These are phyloP conservation scores for Pouteria glomerata DNA, from an alignment of 148 eudicot genomes.

Conservation along the genomic window DNA sequence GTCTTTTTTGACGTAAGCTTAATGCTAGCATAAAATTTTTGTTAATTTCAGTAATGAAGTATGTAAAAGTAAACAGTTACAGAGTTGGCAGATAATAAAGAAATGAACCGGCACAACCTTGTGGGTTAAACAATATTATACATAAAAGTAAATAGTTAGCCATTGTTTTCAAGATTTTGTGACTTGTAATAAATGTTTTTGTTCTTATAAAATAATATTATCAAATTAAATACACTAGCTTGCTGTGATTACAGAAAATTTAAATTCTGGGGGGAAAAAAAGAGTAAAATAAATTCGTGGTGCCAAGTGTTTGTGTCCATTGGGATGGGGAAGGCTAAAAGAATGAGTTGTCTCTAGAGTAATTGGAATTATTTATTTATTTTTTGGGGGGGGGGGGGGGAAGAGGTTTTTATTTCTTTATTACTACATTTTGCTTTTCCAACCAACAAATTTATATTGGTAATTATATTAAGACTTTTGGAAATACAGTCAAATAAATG, in stretches of 20 bases:
- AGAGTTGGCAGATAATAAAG: neutral
- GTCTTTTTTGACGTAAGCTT: slow-evolving; percentile 94
- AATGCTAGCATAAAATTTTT: neutral
- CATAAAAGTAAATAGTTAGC: neutral
- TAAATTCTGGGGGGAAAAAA: neutral
- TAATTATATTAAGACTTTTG: neutral
- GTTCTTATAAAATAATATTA: neutral
- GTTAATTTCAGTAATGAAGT: neutral
- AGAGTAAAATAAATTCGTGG: too few relatives aligned
- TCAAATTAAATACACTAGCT: neutral
- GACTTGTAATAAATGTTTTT: too few relatives aligned
- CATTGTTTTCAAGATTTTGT: neutral
- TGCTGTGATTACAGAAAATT: neutral
- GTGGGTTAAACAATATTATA: neutral
- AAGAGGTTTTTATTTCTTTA: neutral
- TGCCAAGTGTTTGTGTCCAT: neutral
- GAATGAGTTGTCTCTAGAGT: neutral
- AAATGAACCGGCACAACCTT: neutral
- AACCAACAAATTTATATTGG: neutral
- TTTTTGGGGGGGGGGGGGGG: neutral
- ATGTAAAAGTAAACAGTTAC: neutral
- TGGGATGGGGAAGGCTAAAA: neutral
- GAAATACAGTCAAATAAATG: neutral
- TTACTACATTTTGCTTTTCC: neutral
- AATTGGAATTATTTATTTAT: neutral